Evolutionary conservation across 768 basidiomycete genomes (phyloP).

Genomic region (Kondoa malvinella): DNA sequence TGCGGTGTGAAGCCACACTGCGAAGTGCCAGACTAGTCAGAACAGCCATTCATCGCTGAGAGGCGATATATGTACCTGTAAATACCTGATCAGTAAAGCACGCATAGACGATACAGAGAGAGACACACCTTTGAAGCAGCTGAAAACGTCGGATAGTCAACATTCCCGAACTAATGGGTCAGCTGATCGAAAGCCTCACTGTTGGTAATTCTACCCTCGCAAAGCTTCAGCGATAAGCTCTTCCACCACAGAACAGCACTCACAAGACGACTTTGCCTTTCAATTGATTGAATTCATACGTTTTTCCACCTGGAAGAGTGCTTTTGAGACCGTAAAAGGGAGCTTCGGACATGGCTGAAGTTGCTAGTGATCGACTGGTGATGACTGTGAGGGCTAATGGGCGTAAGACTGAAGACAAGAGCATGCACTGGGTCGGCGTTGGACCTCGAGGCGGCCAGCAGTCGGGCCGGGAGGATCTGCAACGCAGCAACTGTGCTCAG

Average conservation of each 20-base stretch:
- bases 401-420: background rate
- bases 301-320: background rate
- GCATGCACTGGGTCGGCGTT: no score
- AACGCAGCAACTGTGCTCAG: no score
- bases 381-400: background rate
- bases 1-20: background rate
- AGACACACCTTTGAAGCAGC: background rate
- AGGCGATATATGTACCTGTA: no score
- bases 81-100: no score
- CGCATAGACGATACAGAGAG: no score
- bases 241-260: background rate
- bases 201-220: background rate
- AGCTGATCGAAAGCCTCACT: no score
- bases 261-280: background rate
- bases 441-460: no score
- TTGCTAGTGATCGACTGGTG: background rate
- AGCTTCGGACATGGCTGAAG: background rate
- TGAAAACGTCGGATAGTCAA: no score
- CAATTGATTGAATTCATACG: background rate
- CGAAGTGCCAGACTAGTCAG: no score
- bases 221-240: background rate
- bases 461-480: no score
- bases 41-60: no score
- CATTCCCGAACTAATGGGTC: no score
- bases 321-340: background rate